phyloP scores from a whole-genome alignment of 306 rosid species.

The Dryas alaskensis region DNA sequence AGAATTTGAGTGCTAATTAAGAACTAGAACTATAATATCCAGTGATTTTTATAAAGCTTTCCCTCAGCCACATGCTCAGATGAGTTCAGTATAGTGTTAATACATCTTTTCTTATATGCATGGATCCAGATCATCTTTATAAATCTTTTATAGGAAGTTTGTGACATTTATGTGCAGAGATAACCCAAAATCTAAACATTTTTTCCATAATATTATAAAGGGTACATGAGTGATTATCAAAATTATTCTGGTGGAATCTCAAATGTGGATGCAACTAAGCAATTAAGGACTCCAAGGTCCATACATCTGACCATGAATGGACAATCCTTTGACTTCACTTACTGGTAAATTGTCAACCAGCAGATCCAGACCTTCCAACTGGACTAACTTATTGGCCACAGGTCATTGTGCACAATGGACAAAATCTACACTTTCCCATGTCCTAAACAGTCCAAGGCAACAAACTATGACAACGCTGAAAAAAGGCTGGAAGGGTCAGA shows the following conservation, averaged over 20 bases:
- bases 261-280: not conserved
- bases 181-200: not conserved
- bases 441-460: slow-evolving; percentile 4
- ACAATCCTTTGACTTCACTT: not conserved
- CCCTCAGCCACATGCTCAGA: too few species aligned
- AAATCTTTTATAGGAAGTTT: not conserved
- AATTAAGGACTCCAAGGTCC: not conserved
- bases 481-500: slow-evolving; percentile 3
- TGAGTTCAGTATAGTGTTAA: too few species aligned
- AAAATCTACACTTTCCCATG: not conserved
- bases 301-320: not conserved
- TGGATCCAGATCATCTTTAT: not conserved
- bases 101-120: not conserved
- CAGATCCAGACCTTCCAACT: not conserved
- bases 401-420: not conserved
- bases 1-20: too few species aligned
- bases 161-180: not conserved
- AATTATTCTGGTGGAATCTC: not conserved
- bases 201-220: not conserved
- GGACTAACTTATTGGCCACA: not conserved
- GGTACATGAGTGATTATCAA: not conserved
- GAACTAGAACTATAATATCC: too few species aligned
- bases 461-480: not conserved
- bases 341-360: not conserved
- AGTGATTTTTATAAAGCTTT: too few species aligned